Base-by-base conservation (phyloP, 1,284 basidiomycete genomes). In the Ganoderma resinaceum region DNA sequence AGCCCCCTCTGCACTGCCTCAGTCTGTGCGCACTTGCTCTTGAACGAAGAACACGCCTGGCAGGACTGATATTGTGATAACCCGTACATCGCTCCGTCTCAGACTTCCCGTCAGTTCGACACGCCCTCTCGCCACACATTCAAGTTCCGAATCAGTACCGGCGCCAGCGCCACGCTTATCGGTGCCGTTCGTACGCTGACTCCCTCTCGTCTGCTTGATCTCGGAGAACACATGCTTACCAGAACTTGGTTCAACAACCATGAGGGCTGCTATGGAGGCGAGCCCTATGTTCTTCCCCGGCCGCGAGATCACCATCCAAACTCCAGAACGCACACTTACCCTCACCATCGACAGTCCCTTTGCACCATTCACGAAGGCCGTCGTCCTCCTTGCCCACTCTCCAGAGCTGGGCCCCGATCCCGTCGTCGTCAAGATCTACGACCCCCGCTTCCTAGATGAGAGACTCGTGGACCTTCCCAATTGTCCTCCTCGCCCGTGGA, bases 371-470 rank as follows among this genome's bases (percentile, higher is more conserved):
- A 38, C 57, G 6, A 33, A 59, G 20, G 26, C 57, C 18, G 37
- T 66, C 59, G 52, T 66, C 37, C 52, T 66, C 16, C 59, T 57
- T 26, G 65, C 49, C 12, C 29, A 11, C 29, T 66, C 26, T 42
- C 29, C n/a, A 7, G 49, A 66, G 20, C 43, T 62, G 3, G 40
- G 37, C 9, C 63, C 60, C 23, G 33, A 70, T 14, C 49, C 43
- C 4, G 62, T 66, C 37, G 57, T 70, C 38, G 20, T 70, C 40
- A 70, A 70, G 46, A 65, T 70, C 16, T 70, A 38, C 49, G 69
- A 70, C 46, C 61, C 66, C 6, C 69, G 69, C 8, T 70, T 66
- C 38, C 35, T 63, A 1, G 57, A 65, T 33, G 62, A 63, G 18
- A 42, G 65, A 31, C 29, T 31, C 29, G 1, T 20, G 26, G 29